Percentiles rank a stretch among this genome's conserved stretches.
phyloP scores from a whole-genome alignment of 495 filamentous ascomycete genomes.

The Tuber umbilicatum region DNA sequence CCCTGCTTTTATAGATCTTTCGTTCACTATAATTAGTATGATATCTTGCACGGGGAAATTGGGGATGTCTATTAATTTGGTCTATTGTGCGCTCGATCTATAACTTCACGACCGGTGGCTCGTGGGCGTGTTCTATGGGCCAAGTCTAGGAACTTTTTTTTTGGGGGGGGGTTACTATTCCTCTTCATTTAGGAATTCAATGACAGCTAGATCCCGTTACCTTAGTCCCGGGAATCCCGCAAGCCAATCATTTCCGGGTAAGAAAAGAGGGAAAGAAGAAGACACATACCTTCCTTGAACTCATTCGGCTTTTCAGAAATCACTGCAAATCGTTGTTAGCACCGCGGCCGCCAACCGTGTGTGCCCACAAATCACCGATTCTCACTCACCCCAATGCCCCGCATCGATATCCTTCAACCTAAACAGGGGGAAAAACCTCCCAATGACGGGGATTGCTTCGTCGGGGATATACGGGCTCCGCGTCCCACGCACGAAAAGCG shows the following conservation, averaged over 20 bases:
- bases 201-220: constrained; percentile 48
- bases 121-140: neutral
- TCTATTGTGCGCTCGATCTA: neutral
- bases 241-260: constrained; percentile 2
- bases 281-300: constrained; percentile 65
- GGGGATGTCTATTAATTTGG: neutral
- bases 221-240: neutral
- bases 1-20: neutral
- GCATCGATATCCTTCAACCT: constrained; percentile 72
- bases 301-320: constrained; percentile 86
- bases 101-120: neutral
- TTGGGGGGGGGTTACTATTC: constrained; percentile 43
- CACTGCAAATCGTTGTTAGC: constrained; percentile 45
- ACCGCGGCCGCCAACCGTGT: neutral
- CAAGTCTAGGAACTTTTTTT: neutral
- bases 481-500: constrained; percentile 77
- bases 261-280: neutral
- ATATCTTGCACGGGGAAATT: neutral
- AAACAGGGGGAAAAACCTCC: constrained; percentile 82
- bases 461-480: constrained; percentile 79
- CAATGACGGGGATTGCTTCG: constrained; percentile 78
- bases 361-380: neutral
- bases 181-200: constrained; percentile 57
- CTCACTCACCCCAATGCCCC: constrained; percentile 65
- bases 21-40: neutral